phyloP scores from a whole-genome alignment of 352 stramenopile species.

The Aphanomyces invadans region DNA sequence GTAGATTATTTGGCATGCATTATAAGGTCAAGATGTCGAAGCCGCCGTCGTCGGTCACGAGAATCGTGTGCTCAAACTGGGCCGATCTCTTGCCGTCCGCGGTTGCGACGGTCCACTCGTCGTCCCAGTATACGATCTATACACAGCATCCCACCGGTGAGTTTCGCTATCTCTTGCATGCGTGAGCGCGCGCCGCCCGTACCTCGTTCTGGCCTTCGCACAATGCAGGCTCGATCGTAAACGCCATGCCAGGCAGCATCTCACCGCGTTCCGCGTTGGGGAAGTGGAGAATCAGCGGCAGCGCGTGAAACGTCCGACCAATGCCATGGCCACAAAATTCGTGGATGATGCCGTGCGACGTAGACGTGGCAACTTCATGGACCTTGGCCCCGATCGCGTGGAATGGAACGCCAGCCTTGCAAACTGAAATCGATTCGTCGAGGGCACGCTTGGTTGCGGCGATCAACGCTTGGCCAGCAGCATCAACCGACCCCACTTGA shows the following conservation, averaged over 20 bases:
- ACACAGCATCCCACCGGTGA: too few relatives aligned
- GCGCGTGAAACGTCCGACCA: conserved; percentile 90
- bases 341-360: conserved; percentile 73
- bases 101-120: conserved; percentile 96
- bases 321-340: conserved; percentile 98
- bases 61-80: conserved; percentile 97
- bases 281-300: conserved; percentile 92
- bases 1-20: too few relatives aligned
- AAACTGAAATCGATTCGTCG: conserved; percentile 84
- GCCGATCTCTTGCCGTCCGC: conserved; percentile 88
- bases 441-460: conserved; percentile 80
- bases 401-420: conserved; percentile 90
- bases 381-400: conserved; percentile 91
- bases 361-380: conserved; percentile 74
- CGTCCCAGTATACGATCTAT: conserved; percentile 87
- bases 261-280: conserved; percentile 69
- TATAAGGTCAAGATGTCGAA: conserved; percentile 83
- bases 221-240: conserved; percentile 98
- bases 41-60: conserved; percentile 92
- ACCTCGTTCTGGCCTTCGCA: conserved; percentile 86
- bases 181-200: too few relatives aligned
- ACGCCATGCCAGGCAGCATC: conserved; percentile 92
- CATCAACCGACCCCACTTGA: conserved; percentile 89
- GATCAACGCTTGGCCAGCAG: conserved; percentile 79
- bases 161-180: too few relatives aligned